phyloP scores from a whole-genome alignment of 2,329 filamentous ascomycete genomes.

The Neurospora sp. region DNA sequence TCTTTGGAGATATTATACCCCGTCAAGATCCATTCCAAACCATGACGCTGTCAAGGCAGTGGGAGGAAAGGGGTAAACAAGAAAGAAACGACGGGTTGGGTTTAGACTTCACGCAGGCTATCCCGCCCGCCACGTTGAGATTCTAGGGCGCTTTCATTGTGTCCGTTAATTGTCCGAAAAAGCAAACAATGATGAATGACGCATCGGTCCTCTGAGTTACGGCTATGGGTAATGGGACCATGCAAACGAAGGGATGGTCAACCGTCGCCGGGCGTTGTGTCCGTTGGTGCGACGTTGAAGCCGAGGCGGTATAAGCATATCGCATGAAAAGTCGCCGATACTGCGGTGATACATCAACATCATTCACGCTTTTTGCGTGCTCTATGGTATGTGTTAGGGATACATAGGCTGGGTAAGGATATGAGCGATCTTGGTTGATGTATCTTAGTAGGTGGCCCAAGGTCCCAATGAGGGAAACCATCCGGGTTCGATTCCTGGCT shows the following conservation, averaged over 20 bases:
- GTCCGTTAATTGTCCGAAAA: neutral
- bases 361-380: neutral
- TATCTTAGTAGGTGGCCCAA: neutral
- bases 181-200: neutral
- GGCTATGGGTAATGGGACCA: neutral
- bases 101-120: neutral
- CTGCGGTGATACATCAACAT: no score
- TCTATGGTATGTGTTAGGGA: neutral
- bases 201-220: neutral
- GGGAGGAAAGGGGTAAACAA: neutral
- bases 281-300: neutral
- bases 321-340: neutral
- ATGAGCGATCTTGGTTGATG: neutral
- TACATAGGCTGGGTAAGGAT: neutral
- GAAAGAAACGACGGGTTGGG: neutral
- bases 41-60: neutral
- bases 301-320: neutral
- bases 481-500: neutral
- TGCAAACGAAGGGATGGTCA: neutral
- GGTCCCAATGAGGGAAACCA: neutral
- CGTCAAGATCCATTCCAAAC: neutral
- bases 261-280: neutral
- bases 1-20: neutral
- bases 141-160: neutral
- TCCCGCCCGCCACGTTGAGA: neutral